Conservation (phyloP, 176 grass and related monocot genomes). For the Miscanthus lutarioriparius region DNA sequence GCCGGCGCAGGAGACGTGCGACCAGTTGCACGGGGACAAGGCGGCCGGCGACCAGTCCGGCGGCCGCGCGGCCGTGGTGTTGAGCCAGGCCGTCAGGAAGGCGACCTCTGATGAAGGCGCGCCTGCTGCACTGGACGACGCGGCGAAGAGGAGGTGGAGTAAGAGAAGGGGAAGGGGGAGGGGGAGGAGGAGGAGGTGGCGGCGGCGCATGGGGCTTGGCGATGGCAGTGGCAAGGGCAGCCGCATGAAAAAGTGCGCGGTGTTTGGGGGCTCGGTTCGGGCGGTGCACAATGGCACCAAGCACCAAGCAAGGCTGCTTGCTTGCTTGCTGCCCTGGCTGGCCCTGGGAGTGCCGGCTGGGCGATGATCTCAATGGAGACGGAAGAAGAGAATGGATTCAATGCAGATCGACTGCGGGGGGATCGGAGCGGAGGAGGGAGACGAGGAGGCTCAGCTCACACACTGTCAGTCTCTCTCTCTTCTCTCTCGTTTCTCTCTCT, state of each 20-base stretch:
- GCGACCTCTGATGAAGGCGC: constrained; percentile 38
- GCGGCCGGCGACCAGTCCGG: constrained; percentile 67
- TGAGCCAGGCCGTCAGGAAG: constrained; percentile 73
- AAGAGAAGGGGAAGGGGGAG: constrained; percentile 37
- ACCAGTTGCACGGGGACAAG: constrained; percentile 78
- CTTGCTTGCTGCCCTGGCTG: neutral
- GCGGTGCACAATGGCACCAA: constrained; percentile 54
- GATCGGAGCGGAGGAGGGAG: neutral
- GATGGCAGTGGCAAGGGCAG: constrained; percentile 25
- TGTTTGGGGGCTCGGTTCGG: constrained; percentile 14
- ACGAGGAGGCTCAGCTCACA: neutral
- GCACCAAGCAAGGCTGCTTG: constrained; percentile 40
- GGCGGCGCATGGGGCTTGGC: constrained; percentile 60
- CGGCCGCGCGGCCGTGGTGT: constrained; percentile 38
- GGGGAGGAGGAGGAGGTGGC: constrained; percentile 12
- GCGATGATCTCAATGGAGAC: constrained; percentile 51
- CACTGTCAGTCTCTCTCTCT: constrained; percentile 25
- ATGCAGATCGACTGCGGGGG: neutral
- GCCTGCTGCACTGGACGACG: neutral
- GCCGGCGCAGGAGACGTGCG: constrained; percentile 55
- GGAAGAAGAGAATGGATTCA: neutral
- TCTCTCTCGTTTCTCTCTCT: constrained; percentile 39
- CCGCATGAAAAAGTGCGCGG: constrained; percentile 61
- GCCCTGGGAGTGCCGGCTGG: neutral
- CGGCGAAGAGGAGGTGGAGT: constrained; percentile 24